Conservation (phyloP, 164 flowering plant species). For the Berberis thunbergii region DNA sequence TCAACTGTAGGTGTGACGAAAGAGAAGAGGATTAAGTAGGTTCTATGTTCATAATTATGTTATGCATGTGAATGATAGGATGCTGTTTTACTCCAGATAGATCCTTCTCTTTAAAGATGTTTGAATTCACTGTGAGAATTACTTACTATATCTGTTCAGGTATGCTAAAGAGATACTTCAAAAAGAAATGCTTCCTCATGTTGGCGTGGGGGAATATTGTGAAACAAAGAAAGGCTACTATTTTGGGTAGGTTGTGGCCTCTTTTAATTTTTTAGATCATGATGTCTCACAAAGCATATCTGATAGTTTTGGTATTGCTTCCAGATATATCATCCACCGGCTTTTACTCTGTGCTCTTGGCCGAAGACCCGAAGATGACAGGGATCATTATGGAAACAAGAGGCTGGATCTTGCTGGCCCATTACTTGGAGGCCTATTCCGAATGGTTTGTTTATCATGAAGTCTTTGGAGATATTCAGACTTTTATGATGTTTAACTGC, state of each 20-base stretch:
- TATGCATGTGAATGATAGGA: background rate
- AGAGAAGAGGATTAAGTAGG: constrained; percentile 81
- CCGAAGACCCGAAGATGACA: constrained; percentile 94
- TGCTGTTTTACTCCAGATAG: background rate
- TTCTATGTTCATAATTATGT: background rate
- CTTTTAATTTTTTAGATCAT: background rate
- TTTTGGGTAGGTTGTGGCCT: constrained; percentile 55
- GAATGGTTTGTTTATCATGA: constrained; percentile 54
- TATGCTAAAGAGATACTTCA: constrained; percentile 97
- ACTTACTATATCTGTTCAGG: constrained; percentile 23
- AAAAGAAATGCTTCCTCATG: constrained; percentile 99
- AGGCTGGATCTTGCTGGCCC: constrained; percentile 99
- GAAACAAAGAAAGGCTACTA: constrained; percentile 98
- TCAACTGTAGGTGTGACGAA: too few relatives aligned
- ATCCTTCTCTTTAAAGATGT: background rate
- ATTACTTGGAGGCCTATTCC: constrained; percentile 84
- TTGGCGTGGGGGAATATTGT: constrained; percentile 86
- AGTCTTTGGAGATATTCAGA: background rate
- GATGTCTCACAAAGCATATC: background rate
- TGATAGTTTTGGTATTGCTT: constrained; percentile 1
- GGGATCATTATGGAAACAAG: constrained; percentile 98
- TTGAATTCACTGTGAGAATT: background rate
- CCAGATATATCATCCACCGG: constrained; percentile 88
- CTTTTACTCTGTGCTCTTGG: constrained; percentile 89
- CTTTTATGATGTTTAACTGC: background rate